Base-by-base conservation (phyloP, 1,284 basidiomycete genomes). In the Phenoliferia sp. region DNA sequence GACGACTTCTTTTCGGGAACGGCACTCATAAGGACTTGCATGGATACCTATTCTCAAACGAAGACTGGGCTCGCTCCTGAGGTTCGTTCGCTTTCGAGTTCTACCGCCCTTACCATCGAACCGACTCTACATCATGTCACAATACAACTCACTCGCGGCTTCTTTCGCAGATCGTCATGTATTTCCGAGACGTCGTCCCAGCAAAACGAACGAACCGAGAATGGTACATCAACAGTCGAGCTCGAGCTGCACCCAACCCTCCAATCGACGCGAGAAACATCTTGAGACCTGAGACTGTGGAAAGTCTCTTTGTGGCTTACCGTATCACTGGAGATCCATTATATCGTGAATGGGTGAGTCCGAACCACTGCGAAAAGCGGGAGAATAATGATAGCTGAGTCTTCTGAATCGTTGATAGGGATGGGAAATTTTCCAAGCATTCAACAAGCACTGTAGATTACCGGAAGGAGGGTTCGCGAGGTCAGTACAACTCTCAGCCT, bases 361-460 rank as follows among this genome's bases (percentile, higher is more conserved):
- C 4, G 4, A n/a, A 12, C 39, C 39, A 12, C 22, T n/a, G 17
- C 6, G 9, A n/a, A 0, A 26, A 12, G 34, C 16, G 6, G 22
- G 34, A 36, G 7, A 28, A 15, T 44, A 44, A 61, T 22, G 15
- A 10, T 29, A 29, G 22, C 57, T 4, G n/a, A n/a, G n/a, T n/a
- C n/a, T n/a, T n/a, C n/a, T n/a, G n/a, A n/a, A n/a, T 3, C 7
- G 26, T 12, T 22, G 31, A 29, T 59, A 67, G 77, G 94, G 92
- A 26, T 96, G 94, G 94, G 77, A 83, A 62, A 94, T 97, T 72
- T 97, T 97, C 82, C 82, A 90, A 77, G 86, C 94, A 0, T 96
- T 97, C 73, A 85, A 93, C 75, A 86, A 87, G 77, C 86, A 94
- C 77, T 93, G 91, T 78, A 83, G 83, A 60, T 81, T 95, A 22